Base-by-base conservation (phyloP, 2,329 filamentous ascomycete species). In the Paraphaeosphaeria sporulosa region DNA sequence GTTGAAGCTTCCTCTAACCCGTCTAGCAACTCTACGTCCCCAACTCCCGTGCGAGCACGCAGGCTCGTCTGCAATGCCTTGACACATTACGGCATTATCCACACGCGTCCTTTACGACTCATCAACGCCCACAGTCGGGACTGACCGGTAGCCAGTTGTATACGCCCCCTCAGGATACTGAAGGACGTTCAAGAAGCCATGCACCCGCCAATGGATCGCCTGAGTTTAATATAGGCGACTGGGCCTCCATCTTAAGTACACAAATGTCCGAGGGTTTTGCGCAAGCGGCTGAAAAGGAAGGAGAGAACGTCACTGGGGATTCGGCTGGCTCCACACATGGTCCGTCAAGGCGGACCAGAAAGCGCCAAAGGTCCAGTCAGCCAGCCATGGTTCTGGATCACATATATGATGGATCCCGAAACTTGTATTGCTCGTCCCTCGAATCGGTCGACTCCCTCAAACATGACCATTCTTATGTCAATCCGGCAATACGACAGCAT, bases 331-430 rank as follows among this genome's bases (percentile, higher is more conserved):
- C 68, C 47, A 62, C 54, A 23, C 34, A 59, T 10, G 64, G 64
- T 25, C 49, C 21, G 25, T 69, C 69, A 15, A 60, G 64, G 36
- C 43, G 21, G 8, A 59, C 44, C 19, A 64, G 60, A 25, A 73
- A 73, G 42, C 63, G 64, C 19, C 57, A 43, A 40, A 68, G 70
- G 17, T 54, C 47, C 36, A 74, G 68, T 58, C 68, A 61, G 32
- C 63, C 71, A 46, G 58, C 49, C n/a, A 54, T 43, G 32, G 55
- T 76, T 7, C 54, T 75, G n/a, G 58, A 65, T 27, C 60, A 67
- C 1, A 69, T 73, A 9, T 59, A 63, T 6, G 53, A 60, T 13
- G 52, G 61, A 3, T 61, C 60, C 40, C 67, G 64, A 42, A 38
- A 60, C 13, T 55, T 74, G 15, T 76, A 75, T 51, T 49, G 58